Conservation (phyloP, 768 basidiomycete species). For the Rhodotorula graminis region DNA sequence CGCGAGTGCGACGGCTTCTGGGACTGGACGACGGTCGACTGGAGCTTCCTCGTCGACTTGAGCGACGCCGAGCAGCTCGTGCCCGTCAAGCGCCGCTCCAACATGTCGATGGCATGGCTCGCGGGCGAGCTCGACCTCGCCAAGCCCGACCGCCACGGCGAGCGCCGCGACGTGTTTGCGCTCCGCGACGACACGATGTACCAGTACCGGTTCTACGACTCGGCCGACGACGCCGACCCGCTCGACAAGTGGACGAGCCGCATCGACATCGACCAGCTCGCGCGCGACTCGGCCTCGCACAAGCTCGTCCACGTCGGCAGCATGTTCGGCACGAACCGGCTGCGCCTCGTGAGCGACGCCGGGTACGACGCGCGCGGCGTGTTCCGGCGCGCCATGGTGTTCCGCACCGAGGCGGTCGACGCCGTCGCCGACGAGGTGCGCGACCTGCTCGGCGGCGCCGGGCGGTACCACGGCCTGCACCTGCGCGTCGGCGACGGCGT, state of each 20-base stretch:
- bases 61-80: constrained; percentile 34
- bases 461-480: constrained; percentile 60
- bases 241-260: constrained; percentile 42
- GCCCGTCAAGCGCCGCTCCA: constrained; percentile 54
- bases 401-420: constrained; percentile 54
- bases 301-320: constrained; percentile 67
- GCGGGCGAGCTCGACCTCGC: constrained; percentile 46
- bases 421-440: constrained; percentile 53
- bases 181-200: constrained; percentile 60
- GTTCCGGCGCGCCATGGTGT: constrained; percentile 59
- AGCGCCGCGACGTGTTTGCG: constrained; percentile 49
- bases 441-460: constrained; percentile 49
- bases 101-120: constrained; percentile 56
- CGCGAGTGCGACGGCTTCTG: constrained; percentile 61
- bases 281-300: constrained; percentile 50
- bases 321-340: constrained; percentile 68
- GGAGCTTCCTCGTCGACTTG: constrained; percentile 66
- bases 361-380: constrained; percentile 52
- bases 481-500: constrained; percentile 65
- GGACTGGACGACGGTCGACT: constrained; percentile 62
- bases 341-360: constrained; percentile 53
- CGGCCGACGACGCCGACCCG: constrained; percentile 38
- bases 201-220: constrained; percentile 62
- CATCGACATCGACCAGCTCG: constrained; percentile 46
- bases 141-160: constrained; percentile 20